These are phyloP conservation scores for Trichoderma semiorbis DNA, from an alignment of 2,329 filamentous ascomycete species.

Conservation along the genomic window DNA sequence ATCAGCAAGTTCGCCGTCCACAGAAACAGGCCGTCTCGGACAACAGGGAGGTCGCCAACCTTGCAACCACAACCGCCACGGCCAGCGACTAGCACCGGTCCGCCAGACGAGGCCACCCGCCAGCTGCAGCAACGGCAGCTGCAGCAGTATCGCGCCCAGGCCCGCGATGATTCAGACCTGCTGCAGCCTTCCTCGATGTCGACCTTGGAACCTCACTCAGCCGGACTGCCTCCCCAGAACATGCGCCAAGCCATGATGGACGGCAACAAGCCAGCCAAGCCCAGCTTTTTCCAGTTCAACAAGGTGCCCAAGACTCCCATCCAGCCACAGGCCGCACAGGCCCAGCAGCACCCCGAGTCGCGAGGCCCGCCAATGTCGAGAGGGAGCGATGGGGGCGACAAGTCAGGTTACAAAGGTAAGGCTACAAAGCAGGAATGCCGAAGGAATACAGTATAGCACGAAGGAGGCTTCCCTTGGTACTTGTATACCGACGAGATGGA, in stretches of 20 bases:
- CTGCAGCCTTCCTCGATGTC: slow-evolving; percentile 26
- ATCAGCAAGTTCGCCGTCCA: slow-evolving; percentile 39
- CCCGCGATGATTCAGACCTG: slow-evolving; percentile 23
- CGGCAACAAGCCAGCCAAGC: slow-evolving; percentile 44
- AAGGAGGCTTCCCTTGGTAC: slow-evolving; percentile 36
- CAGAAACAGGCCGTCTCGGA: slow-evolving; percentile 26
- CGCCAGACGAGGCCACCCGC: slow-evolving; percentile 13
- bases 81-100: slow-evolving; percentile 15
- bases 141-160: slow-evolving; percentile 24
- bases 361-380: slow-evolving; percentile 39
- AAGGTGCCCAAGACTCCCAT: slow-evolving; percentile 44
- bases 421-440: slow-evolving; percentile 22
- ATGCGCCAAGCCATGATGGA: slow-evolving; percentile 32
- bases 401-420: slow-evolving; percentile 35
- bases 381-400: slow-evolving; percentile 32
- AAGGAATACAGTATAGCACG: slow-evolving; percentile 28
- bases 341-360: slow-evolving; percentile 35
- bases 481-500: background rate
- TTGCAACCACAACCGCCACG: slow-evolving; percentile 15
- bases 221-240: slow-evolving; percentile 22
- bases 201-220: slow-evolving; percentile 25
- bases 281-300: slow-evolving; percentile 51
- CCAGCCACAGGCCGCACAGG: slow-evolving; percentile 25
- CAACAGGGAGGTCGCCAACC: slow-evolving; percentile 20
- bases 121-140: slow-evolving; percentile 24